Base-by-base conservation (phyloP, 139 green algal genomes). In the Edaphochlamys debaryana region DNA sequence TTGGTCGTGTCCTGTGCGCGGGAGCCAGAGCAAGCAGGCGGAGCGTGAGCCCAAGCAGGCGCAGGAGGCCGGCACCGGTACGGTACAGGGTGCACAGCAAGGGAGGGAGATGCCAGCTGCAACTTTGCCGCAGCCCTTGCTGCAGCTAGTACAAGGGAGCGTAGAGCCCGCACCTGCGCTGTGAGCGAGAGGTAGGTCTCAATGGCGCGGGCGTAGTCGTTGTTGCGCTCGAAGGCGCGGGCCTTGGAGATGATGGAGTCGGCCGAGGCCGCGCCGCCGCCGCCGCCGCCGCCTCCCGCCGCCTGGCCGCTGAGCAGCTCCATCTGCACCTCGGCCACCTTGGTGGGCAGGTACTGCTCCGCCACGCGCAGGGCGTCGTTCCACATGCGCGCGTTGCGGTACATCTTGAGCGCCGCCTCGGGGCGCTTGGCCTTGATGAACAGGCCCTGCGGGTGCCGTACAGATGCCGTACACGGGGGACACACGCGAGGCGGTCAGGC, bases 361-460 rank as follows among this genome's bases (percentile, higher is more conserved):
- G 94, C 93, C 30, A 98, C 48, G 60, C 94, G 90, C 83, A 98
- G 84, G n/a, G 94, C 94, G 30, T 95, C 92, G 58, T 95, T 88
- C 93, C 92, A 98, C 89, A 92, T 84, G 62, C 82, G 78, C n/a
- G 76, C 77, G 37, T 89, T 72, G 30, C 87, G 64, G 91, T 96
- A 97, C 94, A 97, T 96, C 62, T 89, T 80, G 42, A 96, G 83
- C 27, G 93, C 94, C n/a, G 86, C 67, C 71, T 96, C 94, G 30
- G 94, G 93, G 22, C 87, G 83, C 84, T 94, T 94, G 69, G 92
- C 94, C 58, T 92, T 89, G 42, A 96, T 77, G 85, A 89, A 96
- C 67, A 95, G 72, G 22, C 76, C 42, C 74, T 80, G 73, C 13
- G 67, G n/a, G n/a, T n/a, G n/a, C n/a, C n/a, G n/a, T n/a, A 11